A percentile compares a stretch with the other conserved stretches of the same genome.
phyloP scores from a whole-genome alignment of 768 basidiomycete genomes.

The Serendipita indica region DNA sequence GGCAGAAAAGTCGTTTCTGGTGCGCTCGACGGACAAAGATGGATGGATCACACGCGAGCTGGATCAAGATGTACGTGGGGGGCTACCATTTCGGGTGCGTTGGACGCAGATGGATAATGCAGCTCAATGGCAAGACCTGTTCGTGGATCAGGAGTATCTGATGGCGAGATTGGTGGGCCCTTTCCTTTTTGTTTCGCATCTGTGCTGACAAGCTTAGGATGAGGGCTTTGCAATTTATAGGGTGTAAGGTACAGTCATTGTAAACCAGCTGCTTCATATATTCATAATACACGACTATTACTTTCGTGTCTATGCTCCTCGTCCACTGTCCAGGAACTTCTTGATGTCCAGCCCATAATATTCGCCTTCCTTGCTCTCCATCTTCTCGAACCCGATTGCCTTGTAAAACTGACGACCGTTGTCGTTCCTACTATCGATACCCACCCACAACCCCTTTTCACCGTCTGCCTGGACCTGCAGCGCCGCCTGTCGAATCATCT shows the following conservation, averaged over 20 bases:
- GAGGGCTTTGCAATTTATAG: no score
- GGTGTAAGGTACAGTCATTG: no score
- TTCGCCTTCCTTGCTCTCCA: constrained; percentile 23
- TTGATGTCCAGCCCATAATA: constrained; percentile 4
- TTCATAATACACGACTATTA: no score
- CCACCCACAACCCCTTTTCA: constrained; percentile 49
- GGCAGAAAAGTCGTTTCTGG: not conserved
- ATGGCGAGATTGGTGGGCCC: not conserved
- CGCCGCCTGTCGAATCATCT: not conserved
- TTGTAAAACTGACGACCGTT: constrained; percentile 47
- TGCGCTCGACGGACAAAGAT: not conserved
- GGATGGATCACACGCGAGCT: not conserved
- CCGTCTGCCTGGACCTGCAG: constrained; percentile 28
- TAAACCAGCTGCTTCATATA: no score
- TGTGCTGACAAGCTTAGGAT: not conserved
- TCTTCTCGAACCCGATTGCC: constrained; percentile 42
- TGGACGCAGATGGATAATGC: not conserved
- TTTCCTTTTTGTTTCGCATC: not conserved
- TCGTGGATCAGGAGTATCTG: not conserved
- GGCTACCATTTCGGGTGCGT: not conserved
- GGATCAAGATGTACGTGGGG: not conserved
- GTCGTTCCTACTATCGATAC: constrained; percentile 47
- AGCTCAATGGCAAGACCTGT: not conserved
- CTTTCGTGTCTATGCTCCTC: no score
- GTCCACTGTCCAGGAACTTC: not conserved